phyloP scores from a whole-genome alignment of 1,284 basidiomycete genomes.

The Pyrrhoderma lamaoense region DNA sequence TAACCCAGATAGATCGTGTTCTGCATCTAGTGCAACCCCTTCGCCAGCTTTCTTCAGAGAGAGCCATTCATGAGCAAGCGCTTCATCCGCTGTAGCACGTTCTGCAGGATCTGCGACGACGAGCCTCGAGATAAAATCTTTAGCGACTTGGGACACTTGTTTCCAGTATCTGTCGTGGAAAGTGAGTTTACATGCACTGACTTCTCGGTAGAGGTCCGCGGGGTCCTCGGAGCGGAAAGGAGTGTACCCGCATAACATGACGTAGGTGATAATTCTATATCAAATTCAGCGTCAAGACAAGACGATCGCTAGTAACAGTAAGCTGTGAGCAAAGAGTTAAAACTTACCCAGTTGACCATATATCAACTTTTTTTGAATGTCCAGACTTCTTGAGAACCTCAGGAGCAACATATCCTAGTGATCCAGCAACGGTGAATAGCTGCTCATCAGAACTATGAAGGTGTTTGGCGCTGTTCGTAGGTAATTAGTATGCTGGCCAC shows the following conservation, averaged over 20 bases:
- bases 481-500: too few relatives aligned
- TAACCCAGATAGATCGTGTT: slow-evolving; percentile 36
- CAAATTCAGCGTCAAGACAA: too few relatives aligned
- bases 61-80: slow-evolving; percentile 13
- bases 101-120: slow-evolving; percentile 6
- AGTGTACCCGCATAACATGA: slow-evolving; percentile 13
- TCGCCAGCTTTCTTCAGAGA: slow-evolving; percentile 49
- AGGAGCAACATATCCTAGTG: slow-evolving; percentile 14
- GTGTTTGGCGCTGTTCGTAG: slow-evolving; percentile 8
- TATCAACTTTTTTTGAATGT: slow-evolving; percentile 13
- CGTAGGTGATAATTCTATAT: slow-evolving; percentile 14
- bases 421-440: slow-evolving; percentile 13
- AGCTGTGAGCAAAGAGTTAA: too few relatives aligned
- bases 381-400: slow-evolving; percentile 15
- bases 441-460: slow-evolving; percentile 5
- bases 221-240: slow-evolving; percentile 12
- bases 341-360: slow-evolving; percentile 15
- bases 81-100: slow-evolving; percentile 2
- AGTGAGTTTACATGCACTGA: slow-evolving; percentile 3
- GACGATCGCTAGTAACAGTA: not conserved
- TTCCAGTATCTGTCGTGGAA: slow-evolving; percentile 12
- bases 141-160: slow-evolving; percentile 9
- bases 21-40: not conserved
- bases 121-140: slow-evolving; percentile 9
- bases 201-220: slow-evolving; percentile 1